These are phyloP conservation scores for Yamadazyma philogaea DNA, from an alignment of 805 yeast genomes.

Conservation along the genomic window DNA sequence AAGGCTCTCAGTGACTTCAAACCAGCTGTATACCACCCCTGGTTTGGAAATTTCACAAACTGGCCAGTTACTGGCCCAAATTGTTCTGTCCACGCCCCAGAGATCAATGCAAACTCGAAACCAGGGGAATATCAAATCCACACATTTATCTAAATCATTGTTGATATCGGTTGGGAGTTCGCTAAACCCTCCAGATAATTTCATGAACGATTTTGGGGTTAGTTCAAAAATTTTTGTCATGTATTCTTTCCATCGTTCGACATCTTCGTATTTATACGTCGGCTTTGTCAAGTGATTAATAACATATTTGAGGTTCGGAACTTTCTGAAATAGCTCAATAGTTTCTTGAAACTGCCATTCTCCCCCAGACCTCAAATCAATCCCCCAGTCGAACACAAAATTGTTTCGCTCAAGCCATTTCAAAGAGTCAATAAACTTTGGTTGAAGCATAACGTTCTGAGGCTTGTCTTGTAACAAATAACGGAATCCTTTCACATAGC, in stretches of 20 bases:
- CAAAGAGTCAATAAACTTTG: conserved; percentile 27
- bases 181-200: conserved; percentile 42
- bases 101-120: conserved; percentile 25
- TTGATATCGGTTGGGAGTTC: conserved; percentile 26
- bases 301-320: conserved; percentile 28
- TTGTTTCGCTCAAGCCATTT: conserved; percentile 29
- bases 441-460: conserved; percentile 26
- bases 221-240: conserved; percentile 18
- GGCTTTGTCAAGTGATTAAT: conserved; percentile 47
- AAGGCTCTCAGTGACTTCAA: conserved; percentile 16
- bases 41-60: conserved; percentile 26
- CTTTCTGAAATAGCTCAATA: conserved; percentile 20
- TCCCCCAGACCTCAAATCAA: conserved; percentile 37
- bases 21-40: conserved; percentile 22
- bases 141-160: conserved; percentile 14
- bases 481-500: conserved; percentile 37
- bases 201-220: conserved; percentile 28
- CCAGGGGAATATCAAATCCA: conserved; percentile 29
- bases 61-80: conserved; percentile 49
- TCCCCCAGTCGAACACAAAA: conserved; percentile 41
- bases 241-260: conserved; percentile 18
- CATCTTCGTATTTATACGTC: conserved; percentile 17
- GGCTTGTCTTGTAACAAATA: conserved; percentile 45
- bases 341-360: conserved; percentile 41
- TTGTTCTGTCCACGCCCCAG: conserved; percentile 27